phyloP scores from a whole-genome alignment of 73 alveolate genomes.

The Paramecium tetraurelia region DNA sequence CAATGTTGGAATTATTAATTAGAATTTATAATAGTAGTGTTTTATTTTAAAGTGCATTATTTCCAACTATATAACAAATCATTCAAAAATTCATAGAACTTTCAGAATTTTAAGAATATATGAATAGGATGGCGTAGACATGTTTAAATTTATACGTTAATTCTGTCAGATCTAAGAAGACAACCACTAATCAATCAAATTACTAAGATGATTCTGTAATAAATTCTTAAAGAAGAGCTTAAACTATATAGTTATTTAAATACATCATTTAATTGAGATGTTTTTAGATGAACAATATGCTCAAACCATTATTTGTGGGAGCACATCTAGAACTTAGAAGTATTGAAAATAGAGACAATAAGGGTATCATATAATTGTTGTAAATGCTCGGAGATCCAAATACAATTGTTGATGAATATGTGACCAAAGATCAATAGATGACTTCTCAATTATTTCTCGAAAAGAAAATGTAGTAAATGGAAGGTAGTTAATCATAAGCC shows the following conservation, averaged over 20 bases:
- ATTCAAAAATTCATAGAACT: neutral
- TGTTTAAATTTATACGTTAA: neutral
- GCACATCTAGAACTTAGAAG: slow-evolving; percentile 13
- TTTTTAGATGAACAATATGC: neutral
- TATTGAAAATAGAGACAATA: slow-evolving; percentile 32
- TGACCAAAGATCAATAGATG: neutral
- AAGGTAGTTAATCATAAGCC: neutral
- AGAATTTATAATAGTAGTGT: neutral
- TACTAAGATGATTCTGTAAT: slow-evolving; percentile 1
- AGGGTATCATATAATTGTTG: neutral
- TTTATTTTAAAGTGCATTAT: neutral
- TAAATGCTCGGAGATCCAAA: slow-evolving; percentile 18
- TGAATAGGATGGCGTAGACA: slow-evolving; percentile 5
- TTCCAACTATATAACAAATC: neutral
- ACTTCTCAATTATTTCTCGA: neutral
- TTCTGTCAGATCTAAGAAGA: neutral
- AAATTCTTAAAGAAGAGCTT: neutral
- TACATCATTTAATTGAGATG: neutral
- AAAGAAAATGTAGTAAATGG: slow-evolving; percentile 25
- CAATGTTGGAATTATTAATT: neutral
- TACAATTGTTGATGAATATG: neutral
- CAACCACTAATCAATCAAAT: neutral
- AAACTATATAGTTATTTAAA: neutral
- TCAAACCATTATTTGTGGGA: slow-evolving; percentile 17
- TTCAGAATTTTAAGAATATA: slow-evolving; percentile 2